These are phyloP conservation scores for Rhododendron ferrugineum DNA, from an alignment of 148 eudicot genomes.

Conservation along the genomic window DNA sequence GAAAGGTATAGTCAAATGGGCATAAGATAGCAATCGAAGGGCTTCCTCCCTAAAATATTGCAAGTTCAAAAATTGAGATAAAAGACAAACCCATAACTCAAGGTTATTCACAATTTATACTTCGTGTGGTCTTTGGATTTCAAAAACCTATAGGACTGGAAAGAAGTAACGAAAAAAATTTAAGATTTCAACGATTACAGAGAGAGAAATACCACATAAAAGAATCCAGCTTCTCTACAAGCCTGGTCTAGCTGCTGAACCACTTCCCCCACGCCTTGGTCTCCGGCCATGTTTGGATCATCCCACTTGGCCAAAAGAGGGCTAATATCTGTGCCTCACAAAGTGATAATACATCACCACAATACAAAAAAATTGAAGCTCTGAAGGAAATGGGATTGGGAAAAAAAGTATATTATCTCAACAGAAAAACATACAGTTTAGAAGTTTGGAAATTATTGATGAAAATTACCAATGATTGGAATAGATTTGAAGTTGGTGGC, in stretches of 20 bases:
- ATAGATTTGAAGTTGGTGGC: neutral
- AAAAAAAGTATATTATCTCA: neutral
- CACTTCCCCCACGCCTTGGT: neutral
- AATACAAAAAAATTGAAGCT: neutral
- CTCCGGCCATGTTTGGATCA: constrained; percentile 5
- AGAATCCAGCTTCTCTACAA: neutral
- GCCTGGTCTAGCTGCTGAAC: neutral
- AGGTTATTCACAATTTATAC: no score
- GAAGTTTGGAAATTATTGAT: neutral
- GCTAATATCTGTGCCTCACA: constrained; percentile 1
- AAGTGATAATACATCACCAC: neutral
- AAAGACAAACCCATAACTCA: no score
- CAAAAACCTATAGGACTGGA: no score
- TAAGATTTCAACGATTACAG: neutral
- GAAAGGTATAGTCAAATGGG: neutral
- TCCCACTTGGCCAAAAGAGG: constrained; percentile 6
- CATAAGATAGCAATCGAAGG: no score
- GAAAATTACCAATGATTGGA: neutral
- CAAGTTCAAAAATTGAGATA: no score
- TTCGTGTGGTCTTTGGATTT: no score
- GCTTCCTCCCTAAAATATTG: no score
- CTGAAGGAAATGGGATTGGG: neutral
- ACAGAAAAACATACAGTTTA: neutral
- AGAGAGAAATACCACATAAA: neutral
- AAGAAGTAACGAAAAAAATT: no score